phyloP scores from a whole-genome alignment of 2,329 filamentous ascomycete genomes.

The Claviceps pazoutovae region DNA sequence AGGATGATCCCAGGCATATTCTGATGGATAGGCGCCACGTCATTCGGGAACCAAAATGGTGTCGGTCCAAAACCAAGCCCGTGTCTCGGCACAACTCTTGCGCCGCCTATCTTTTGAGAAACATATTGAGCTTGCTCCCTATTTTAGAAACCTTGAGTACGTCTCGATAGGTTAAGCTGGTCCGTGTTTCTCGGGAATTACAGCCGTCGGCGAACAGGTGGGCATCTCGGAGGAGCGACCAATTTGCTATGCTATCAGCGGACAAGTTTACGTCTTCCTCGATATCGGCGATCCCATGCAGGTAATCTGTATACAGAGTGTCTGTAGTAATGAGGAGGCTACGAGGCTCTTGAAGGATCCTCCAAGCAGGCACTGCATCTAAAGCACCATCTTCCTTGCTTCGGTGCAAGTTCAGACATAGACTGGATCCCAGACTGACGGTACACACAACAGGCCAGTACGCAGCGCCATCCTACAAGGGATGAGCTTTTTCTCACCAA shows the following conservation, averaged over 20 bases:
- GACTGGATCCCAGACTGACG: conserved; percentile 63
- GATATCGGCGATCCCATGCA: conserved; percentile 62
- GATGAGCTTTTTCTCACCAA: conserved; percentile 18
- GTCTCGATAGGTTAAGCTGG: conserved; percentile 72
- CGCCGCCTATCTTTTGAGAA: conserved; percentile 20
- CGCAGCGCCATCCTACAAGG: conserved; percentile 55
- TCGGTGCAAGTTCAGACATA: conserved; percentile 65
- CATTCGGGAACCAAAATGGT: no score
- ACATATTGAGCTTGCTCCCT: conserved; percentile 49
- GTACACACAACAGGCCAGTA: conserved; percentile 86
- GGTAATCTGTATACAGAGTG: conserved; percentile 52
- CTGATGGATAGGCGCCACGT: conserved; percentile 15
- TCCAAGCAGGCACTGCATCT: conserved; percentile 33
- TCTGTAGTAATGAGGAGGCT: conserved; percentile 63
- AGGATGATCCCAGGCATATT: conserved; percentile 63
- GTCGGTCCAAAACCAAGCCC: no score
- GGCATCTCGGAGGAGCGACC: conserved; percentile 46
- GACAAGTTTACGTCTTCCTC: conserved; percentile 52
- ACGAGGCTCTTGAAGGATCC: conserved; percentile 69
- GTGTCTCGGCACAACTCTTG: no score
- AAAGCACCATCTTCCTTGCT: conserved; percentile 48
- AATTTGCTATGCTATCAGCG: conserved; percentile 53
- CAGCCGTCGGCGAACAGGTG: conserved; percentile 33
- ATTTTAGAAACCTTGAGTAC: conserved; percentile 69
- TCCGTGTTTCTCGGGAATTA: conserved; percentile 45